Evolutionary conservation across 2,329 filamentous ascomycete genomes (phyloP).

Genomic region (Verticillium albo-atrum): DNA sequence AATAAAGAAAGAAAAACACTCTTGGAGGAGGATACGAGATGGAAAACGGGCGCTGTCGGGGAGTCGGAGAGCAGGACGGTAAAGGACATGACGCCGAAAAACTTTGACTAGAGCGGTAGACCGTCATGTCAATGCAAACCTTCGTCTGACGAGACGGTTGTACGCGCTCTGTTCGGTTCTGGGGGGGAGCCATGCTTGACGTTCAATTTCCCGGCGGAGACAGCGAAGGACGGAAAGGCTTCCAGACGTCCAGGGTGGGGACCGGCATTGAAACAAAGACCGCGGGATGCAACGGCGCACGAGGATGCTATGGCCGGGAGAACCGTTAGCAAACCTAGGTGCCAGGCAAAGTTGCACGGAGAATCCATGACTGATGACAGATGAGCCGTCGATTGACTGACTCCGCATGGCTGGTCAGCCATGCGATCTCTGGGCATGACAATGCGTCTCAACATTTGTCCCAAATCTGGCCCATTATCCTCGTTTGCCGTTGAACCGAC

Average conservation of each 20-base stretch:
- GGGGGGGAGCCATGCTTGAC: neutral
- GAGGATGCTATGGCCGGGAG: neutral
- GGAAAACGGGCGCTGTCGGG: neutral
- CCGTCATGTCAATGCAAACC: neutral
- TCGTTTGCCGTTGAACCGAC: neutral
- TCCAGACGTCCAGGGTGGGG: neutral
- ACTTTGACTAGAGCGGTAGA: neutral
- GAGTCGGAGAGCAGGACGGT: neutral
- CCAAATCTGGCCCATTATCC: neutral
- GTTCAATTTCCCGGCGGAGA: neutral
- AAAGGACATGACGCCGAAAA: neutral
- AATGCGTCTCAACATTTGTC: neutral
- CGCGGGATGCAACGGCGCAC: constrained; percentile 1
- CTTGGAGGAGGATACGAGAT: neutral
- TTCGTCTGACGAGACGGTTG: neutral
- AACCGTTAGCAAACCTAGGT: constrained; percentile 1
- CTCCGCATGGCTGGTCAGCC: neutral
- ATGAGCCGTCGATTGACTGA: too few species aligned
- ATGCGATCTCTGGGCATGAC: neutral
- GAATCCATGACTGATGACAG: neutral
- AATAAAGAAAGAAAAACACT: neutral
- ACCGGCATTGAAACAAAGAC: neutral
- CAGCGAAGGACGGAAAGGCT: neutral
- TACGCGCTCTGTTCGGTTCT: neutral
- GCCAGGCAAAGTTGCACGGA: neutral